Percentiles rank a stretch among this genome's conserved stretches.
Conservation (phyloP, 345 rosid genomes). For the Cardamine chenopodiifolia region DNA sequence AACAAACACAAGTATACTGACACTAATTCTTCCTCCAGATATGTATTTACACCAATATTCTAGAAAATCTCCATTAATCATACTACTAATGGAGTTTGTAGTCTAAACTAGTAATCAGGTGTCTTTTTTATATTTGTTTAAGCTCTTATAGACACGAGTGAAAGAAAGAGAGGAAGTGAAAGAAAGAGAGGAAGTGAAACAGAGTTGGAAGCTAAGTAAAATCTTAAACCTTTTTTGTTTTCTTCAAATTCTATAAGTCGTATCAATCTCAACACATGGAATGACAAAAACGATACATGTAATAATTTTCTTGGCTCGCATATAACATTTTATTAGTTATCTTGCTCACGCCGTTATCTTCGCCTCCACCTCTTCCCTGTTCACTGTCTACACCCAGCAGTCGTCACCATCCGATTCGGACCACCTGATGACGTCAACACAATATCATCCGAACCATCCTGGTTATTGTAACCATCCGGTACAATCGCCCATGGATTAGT, state of each 20-base stretch:
- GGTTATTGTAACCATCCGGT: constrained; percentile 49
- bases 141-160: neutral
- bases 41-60: neutral
- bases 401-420: constrained; percentile 38
- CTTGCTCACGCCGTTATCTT: constrained; percentile 96
- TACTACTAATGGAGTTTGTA: neutral
- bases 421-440: constrained; percentile 32
- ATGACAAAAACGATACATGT: neutral
- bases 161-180: neutral
- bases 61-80: too few species aligned
- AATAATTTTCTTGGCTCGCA: neutral
- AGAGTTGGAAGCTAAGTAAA: neutral
- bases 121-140: neutral
- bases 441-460: constrained; percentile 36
- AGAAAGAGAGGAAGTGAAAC: neutral
- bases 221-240: neutral
- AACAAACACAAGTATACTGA: neutral
- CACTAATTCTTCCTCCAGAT: neutral
- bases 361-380: constrained; percentile 87
- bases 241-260: neutral
- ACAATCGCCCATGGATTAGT: constrained; percentile 87
- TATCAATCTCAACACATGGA: neutral
- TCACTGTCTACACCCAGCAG: constrained; percentile 75
- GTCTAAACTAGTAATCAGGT: neutral
- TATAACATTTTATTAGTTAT: constrained; percentile 51